Evolutionary conservation across 2,329 filamentous ascomycete genomes (phyloP).

Genomic region (Emericellopsis atlantica): DNA sequence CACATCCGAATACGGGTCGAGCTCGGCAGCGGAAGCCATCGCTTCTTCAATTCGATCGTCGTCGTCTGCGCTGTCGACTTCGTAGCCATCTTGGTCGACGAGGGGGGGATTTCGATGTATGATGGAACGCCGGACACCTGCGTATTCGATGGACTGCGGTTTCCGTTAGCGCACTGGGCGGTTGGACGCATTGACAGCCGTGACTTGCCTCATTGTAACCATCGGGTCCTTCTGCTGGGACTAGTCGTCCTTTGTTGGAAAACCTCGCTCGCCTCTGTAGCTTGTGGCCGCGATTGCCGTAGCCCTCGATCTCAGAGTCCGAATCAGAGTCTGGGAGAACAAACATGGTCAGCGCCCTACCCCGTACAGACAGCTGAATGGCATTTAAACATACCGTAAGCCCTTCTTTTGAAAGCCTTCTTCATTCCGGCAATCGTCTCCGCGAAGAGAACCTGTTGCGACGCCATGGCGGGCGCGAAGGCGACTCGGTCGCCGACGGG

Average conservation of each 20-base stretch:
- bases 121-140: conserved; percentile 59
- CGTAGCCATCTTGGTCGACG: conserved; percentile 67
- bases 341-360: background rate
- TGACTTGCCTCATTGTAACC: conserved; percentile 56
- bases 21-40: conserved; percentile 48
- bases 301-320: conserved; percentile 56
- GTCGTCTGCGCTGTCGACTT: conserved; percentile 61
- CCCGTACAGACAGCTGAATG: background rate
- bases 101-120: conserved; percentile 62
- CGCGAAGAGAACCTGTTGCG: conserved; percentile 49
- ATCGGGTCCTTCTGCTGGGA: conserved; percentile 50
- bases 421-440: conserved; percentile 59
- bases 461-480: conserved; percentile 19
- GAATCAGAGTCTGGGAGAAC: conserved; percentile 58
- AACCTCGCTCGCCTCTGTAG: conserved; percentile 64
- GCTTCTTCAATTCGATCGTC: conserved; percentile 51
- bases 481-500: no score
- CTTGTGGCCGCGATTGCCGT: conserved; percentile 67
- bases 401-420: conserved; percentile 51
- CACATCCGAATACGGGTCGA: conserved; percentile 63
- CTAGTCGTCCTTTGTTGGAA: conserved; percentile 56
- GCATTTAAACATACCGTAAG: conserved; percentile 35
- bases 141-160: conserved; percentile 56
- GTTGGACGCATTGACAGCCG: background rate
- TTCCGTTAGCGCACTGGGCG: conserved; percentile 10